phyloP scores from a whole-genome alignment of 2,329 filamentous ascomycete species.

The Colletotrichum chrysophilum region DNA sequence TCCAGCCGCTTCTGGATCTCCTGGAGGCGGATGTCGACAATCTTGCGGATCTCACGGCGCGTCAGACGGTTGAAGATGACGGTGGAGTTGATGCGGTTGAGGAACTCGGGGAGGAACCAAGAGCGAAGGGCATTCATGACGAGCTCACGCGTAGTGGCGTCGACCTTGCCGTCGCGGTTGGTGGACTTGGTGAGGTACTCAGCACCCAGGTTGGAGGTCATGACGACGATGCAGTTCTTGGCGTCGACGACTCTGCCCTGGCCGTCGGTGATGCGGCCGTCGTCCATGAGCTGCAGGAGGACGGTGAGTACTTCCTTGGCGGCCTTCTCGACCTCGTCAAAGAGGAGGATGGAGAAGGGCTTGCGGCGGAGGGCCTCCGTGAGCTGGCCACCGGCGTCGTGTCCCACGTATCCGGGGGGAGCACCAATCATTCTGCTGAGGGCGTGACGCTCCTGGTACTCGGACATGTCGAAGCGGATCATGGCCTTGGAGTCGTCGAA shows the following conservation, averaged over 20 bases:
- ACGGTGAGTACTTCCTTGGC: conserved; percentile 98
- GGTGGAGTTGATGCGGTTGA: conserved; percentile 94
- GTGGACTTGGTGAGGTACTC: conserved; percentile 87
- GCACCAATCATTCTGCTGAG: conserved; percentile 98
- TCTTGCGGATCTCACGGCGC: conserved; percentile 87
- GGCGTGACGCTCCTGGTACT: conserved; percentile 97
- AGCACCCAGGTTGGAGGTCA: conserved; percentile 97
- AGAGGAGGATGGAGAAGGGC: conserved; percentile 96
- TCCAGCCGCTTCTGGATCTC: conserved; percentile 94
- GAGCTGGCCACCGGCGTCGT: conserved; percentile 93
- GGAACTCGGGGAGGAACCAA: conserved; percentile 98
- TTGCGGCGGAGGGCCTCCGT: conserved; percentile 93
- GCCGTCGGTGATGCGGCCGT: conserved; percentile 96
- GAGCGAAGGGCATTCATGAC: conserved; percentile 91
- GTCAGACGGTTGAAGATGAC: conserved; percentile 99
- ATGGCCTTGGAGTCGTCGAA: conserved; percentile 97
- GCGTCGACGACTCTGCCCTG: conserved; percentile 95
- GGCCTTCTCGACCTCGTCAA: conserved; percentile 98
- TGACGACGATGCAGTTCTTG: conserved; percentile 98
- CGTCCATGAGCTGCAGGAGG: conserved; percentile 98
- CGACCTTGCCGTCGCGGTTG: conserved; percentile 82
- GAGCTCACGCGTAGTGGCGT: conserved; percentile 82
- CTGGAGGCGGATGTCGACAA: conserved; percentile 85
- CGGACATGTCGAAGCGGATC: conserved; percentile 99
- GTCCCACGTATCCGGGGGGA: conserved; percentile 94